Conservation (phyloP, 306 rosid genomes). For the Begonia masoniana region DNA sequence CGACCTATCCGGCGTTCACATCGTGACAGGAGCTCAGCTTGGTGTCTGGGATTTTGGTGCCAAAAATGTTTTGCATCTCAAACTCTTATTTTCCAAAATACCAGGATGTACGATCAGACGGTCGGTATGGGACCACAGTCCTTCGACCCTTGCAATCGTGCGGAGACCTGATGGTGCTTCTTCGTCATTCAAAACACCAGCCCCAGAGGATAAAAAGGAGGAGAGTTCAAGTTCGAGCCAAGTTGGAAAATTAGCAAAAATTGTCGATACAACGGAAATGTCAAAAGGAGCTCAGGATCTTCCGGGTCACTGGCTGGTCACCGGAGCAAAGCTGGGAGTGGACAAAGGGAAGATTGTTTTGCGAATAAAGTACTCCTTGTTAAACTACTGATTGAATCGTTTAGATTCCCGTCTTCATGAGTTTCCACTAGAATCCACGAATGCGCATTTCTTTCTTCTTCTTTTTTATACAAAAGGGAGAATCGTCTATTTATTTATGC, state of each 20-base stretch:
- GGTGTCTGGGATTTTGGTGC: slow-evolving; percentile 98
- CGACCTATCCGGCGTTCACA: slow-evolving; percentile 91
- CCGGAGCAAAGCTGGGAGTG: slow-evolving; percentile 97
- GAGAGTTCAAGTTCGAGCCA: slow-evolving; percentile 32
- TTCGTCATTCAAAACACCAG: slow-evolving; percentile 46
- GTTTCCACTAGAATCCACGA: too few relatives aligned
- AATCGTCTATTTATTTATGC: too few relatives aligned
- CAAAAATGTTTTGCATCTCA: slow-evolving; percentile 83
- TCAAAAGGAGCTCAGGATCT: slow-evolving; percentile 90
- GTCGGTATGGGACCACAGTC: slow-evolving; percentile 96
- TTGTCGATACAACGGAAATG: slow-evolving; percentile 90
- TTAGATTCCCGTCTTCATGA: too few relatives aligned
- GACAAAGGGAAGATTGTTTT: slow-evolving; percentile 86
- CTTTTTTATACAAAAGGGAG: too few relatives aligned
- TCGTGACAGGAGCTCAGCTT: slow-evolving; percentile 95
- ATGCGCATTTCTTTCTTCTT: too few relatives aligned
- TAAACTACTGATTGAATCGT: slow-evolving; percentile 53
- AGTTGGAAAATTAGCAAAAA: slow-evolving; percentile 64
- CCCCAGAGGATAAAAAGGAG: slow-evolving; percentile 65
- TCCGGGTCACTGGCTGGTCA: slow-evolving; percentile 98
- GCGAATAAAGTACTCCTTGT: slow-evolving; percentile 76
- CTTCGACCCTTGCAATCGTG: slow-evolving; percentile 29
- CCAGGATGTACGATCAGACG: slow-evolving; percentile 94
- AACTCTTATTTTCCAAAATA: slow-evolving; percentile 85
- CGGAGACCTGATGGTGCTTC: slow-evolving; percentile 59